phyloP scores from a whole-genome alignment of 805 yeast species.

The Candida dendrica region DNA sequence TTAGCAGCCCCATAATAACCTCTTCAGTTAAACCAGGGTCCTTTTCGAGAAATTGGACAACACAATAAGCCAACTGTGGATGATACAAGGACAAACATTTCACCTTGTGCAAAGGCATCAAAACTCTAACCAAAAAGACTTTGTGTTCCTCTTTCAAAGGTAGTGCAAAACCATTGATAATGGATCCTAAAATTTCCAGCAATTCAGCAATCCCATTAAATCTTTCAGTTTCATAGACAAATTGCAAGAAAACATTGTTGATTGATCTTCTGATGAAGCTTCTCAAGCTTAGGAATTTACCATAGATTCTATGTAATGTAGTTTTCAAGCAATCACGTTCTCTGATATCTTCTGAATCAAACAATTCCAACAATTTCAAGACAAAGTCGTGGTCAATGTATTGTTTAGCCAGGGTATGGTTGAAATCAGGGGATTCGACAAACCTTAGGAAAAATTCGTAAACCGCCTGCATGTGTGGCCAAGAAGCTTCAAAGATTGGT shows the following conservation, averaged over 20 bases:
- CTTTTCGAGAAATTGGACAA: conserved; percentile 92
- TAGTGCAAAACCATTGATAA: conserved; percentile 94
- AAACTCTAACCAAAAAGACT: conserved; percentile 75
- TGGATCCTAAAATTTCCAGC: conserved; percentile 89
- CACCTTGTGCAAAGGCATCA: conserved; percentile 89
- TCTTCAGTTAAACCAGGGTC: conserved; percentile 91
- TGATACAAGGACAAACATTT: conserved; percentile 85
- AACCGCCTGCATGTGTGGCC: conserved; percentile 98
- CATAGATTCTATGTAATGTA: conserved; percentile 91
- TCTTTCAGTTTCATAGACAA: conserved; percentile 90
- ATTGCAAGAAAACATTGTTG: conserved; percentile 86
- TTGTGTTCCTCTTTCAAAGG: conserved; percentile 97
- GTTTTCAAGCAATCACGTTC: conserved; percentile 95
- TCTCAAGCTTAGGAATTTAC: conserved; percentile 84
- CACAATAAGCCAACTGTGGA: conserved; percentile 95
- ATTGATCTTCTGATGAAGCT: conserved; percentile 88
- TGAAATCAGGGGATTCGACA: conserved; percentile 91
- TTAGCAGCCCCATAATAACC: conserved; percentile 86
- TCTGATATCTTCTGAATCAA: conserved; percentile 94
- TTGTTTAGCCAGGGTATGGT: conserved; percentile 87
- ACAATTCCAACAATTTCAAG: conserved; percentile 71
- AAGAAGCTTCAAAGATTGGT: conserved; percentile 90
- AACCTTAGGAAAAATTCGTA: conserved; percentile 91
- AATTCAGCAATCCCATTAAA: conserved; percentile 95
- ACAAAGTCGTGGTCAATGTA: conserved; percentile 90